Evolutionary conservation across 148 eudicot species (phyloP), one percentile per base, ranked within the genome.

Genomic region (Polygonum aviculare): DNA sequence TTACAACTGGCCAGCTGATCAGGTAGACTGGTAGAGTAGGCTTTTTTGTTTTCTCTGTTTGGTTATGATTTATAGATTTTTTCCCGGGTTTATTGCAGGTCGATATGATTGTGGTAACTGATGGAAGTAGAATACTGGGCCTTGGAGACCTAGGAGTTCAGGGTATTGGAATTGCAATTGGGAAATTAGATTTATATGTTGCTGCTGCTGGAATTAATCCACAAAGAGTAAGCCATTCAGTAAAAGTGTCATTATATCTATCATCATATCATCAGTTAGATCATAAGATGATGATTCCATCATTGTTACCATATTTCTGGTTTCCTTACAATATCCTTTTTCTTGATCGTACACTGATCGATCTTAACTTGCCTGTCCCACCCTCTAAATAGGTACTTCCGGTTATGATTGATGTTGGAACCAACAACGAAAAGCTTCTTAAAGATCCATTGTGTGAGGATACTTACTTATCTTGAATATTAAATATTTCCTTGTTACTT

Each of bases 141-240:
- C 93, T 92, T 75, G 98, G 98, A 79, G 97, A 92, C 83, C 93
- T 87, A 78, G 97, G 97, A 78, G 82, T 95, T 79, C 98, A 95
- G 79, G 98, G 98, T 33, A 88, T 95, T 79, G 98, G 98, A 67
- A 90, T 95, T 74, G 80, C 98, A 74, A 88, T 92, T 77, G 97
- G 97, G 70, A 92, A 95, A 86, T 78, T 95, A 78, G 98, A 95
- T 87, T 79, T 95, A 76, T 95, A 95, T 80, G 98, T 95, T 77
- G 98, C 98, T 80, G 98, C 98, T 80, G 98, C 98, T 26, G 98
- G 98, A 81, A 95, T 95, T 72, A 95, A 92, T 79, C 98, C 98
- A 63, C 98, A 92, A 78, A 92, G 97, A 85, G 98, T 95, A 92
- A 79, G 19, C 77, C 76, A 59, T 71, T 38, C 16, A 31, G 71